phyloP scores from a whole-genome alignment of 495 filamentous ascomycete genomes.

The Melanomma pulvis-pyrius region DNA sequence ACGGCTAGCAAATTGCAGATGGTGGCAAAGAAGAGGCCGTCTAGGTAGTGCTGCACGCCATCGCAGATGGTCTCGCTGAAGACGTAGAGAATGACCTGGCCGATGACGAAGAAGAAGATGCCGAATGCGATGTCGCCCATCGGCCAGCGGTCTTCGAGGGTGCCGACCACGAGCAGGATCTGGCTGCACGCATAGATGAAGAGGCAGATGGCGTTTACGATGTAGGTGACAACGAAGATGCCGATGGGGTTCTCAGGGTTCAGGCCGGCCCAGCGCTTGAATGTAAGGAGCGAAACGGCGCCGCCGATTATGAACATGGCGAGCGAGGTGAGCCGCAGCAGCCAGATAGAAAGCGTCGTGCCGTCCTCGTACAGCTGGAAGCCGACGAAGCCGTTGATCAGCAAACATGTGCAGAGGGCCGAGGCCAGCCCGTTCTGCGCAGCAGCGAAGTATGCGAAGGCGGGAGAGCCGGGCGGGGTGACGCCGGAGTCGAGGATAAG shows the following conservation, averaged over 20 bases:
- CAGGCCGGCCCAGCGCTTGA: slow-evolving; percentile 88
- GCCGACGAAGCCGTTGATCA: slow-evolving; percentile 98
- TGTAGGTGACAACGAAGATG: slow-evolving; percentile 89
- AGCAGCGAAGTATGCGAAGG: slow-evolving; percentile 90
- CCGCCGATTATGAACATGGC: slow-evolving; percentile 86
- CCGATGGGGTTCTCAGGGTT: slow-evolving; percentile 82
- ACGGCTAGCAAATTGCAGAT: slow-evolving; percentile 92
- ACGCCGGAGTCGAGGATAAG: slow-evolving; percentile 93
- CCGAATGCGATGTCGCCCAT: slow-evolving; percentile 93
- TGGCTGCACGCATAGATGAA: slow-evolving; percentile 87
- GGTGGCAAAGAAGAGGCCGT: slow-evolving; percentile 93
- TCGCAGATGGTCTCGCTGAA: slow-evolving; percentile 86
- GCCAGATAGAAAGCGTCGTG: slow-evolving; percentile 93
- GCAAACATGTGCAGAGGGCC: slow-evolving; percentile 81
- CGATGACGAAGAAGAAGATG: slow-evolving; percentile 85
- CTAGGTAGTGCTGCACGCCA: slow-evolving; percentile 85
- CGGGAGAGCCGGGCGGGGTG: slow-evolving; percentile 73
- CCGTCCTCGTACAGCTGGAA: slow-evolving; percentile 99
- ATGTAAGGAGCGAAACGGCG: slow-evolving; percentile 85
- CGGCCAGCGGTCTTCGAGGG: slow-evolving; percentile 93
- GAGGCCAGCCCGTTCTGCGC: slow-evolving; percentile 89
- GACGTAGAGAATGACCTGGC: slow-evolving; percentile 90
- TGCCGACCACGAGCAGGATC: slow-evolving; percentile 82
- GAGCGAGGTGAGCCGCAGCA: slow-evolving; percentile 74
- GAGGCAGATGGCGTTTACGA: slow-evolving; percentile 85